Evolutionary conservation across 2,329 filamentous ascomycete genomes (phyloP), one percentile per base, ranked within the genome.

Genomic region (Hirsutella minnesotensis): DNA sequence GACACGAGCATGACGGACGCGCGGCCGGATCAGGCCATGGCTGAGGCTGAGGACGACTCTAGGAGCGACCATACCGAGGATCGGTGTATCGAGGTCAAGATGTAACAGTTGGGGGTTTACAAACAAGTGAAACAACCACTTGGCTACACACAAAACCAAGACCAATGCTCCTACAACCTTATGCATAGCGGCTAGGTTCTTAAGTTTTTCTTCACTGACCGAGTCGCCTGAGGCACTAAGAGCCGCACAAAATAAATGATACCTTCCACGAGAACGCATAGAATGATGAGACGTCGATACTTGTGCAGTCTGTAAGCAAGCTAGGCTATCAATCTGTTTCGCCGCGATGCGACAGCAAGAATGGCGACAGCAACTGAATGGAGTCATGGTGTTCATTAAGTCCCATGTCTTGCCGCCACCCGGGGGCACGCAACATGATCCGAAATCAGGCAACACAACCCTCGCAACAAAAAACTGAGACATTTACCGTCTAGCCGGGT

Each of bases 271-370:
- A n/a, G n/a, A n/a, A n/a, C n/a, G n/a, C n/a, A n/a, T n/a, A 33
- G 29, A 15, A 44, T 48, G 54, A 47, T 49, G 40, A 37, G 46
- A 51, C 48, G 51, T 30, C 30, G 30, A 31, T n/a, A 30, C 46
- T 43, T 49, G 7, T 37, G 46, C 46, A 47, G 49, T 42, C 44
- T 46, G 48, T 15, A 46, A 44, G 39, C 46, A 49, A 49, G 46
- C 42, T 46, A 51, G 33, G 39, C 42, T 46, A 19, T 29, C 31
- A 47, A 43, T 37, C 41, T 44, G 47, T 41, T 47, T 35, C 35
- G 31, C 40, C 41, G 41, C 16, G 40, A 18, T 40, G 40, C 22
- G 30, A 36, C 44, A 45, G 31, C 39, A 49, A 34, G 39, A 40
- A 15, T 19, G 40, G 37, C 16, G 5, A 20, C 27, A 38, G 40